Conservation (phyloP, 176 grass and related monocot species). For the Aegilops tauschii region DNA sequence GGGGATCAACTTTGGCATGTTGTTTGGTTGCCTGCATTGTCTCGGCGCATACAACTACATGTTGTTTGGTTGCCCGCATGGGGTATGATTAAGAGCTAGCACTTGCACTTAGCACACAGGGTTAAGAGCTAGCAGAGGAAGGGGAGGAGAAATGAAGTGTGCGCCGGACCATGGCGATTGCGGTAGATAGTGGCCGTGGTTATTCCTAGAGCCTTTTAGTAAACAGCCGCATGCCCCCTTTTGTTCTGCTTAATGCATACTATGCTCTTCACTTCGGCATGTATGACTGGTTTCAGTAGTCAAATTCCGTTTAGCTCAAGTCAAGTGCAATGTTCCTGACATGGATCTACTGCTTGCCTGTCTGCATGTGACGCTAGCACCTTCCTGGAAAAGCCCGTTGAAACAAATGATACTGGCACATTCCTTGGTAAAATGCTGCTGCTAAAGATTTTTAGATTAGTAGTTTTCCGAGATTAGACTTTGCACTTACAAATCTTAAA, state of each 20-base stretch:
- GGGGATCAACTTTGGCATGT: too few species aligned
- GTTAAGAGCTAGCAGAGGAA: too few species aligned
- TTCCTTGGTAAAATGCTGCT: neutral
- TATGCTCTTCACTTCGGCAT: neutral
- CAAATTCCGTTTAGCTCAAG: neutral
- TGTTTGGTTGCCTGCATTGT: too few species aligned
- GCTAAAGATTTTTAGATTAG: neutral
- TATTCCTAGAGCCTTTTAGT: slow-evolving; percentile 3
- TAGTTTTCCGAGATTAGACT: neutral
- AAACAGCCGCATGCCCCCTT: neutral
- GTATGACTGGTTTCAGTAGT: neutral
- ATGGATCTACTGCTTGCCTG: neutral
- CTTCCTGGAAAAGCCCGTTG: neutral
- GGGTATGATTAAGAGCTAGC: too few species aligned
- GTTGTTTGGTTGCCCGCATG: too few species aligned
- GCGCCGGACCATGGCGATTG: too few species aligned
- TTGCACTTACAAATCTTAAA: neutral
- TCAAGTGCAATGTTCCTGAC: neutral
- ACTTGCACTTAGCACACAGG: too few species aligned
- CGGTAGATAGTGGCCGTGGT: neutral
- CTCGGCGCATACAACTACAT: too few species aligned
- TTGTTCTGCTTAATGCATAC: neutral
- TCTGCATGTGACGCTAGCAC: neutral
- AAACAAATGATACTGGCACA: neutral
- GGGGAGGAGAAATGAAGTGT: too few species aligned